Conservation (phyloP, 768 basidiomycete species). For the Candolleomyces eurysporus region DNA sequence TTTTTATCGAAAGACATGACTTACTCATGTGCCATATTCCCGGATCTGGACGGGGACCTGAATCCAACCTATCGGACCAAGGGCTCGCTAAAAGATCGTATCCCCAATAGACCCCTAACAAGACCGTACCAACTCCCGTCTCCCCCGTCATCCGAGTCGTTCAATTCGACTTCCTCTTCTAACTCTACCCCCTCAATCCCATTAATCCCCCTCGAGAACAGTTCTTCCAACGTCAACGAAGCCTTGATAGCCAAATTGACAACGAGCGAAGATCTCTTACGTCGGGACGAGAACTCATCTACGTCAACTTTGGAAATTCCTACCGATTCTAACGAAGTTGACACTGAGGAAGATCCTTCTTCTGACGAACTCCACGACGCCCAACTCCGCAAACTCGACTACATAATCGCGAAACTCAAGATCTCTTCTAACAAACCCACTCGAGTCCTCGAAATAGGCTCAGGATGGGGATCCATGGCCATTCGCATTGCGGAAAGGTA, state of each 20-base stretch:
- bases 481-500: conserved; percentile 56
- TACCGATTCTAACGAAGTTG: neutral
- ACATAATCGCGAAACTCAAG: conserved; percentile 63
- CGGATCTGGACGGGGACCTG: conserved; percentile 59
- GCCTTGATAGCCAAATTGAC: neutral
- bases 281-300: neutral
- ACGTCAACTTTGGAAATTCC: neutral
- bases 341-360: neutral
- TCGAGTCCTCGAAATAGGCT: conserved; percentile 63
- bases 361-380: conserved; percentile 37
- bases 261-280: neutral
- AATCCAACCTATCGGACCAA: neutral
- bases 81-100: too few relatives aligned
- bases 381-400: conserved; percentile 59
- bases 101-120: neutral
- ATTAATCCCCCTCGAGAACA: neutral
- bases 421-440: conserved; percentile 57
- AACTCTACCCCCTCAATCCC: neutral
- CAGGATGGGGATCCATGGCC: conserved; percentile 75
- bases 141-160: neutral
- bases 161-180: neutral
- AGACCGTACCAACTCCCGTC: neutral
- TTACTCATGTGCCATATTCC: conserved; percentile 72
- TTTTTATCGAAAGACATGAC: conserved; percentile 74
- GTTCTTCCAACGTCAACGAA: neutral